Percentiles rank a stretch among this genome's conserved stretches.
Evolutionary conservation across 306 rosid species (phyloP).

Genomic region (Prunus kanzakura): DNA sequence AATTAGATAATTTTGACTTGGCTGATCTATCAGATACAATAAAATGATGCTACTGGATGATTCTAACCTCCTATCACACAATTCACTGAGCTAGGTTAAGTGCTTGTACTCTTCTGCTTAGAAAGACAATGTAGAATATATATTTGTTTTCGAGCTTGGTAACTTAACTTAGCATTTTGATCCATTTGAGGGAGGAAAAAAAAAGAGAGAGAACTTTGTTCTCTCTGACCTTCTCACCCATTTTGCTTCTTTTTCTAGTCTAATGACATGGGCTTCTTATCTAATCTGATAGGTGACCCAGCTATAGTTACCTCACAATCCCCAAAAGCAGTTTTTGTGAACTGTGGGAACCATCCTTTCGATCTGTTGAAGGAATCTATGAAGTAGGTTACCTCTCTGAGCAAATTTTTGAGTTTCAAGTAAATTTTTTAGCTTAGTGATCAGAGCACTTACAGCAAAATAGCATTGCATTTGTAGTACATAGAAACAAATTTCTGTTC

Average conservation of each 20-base stretch:
- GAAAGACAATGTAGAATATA: neutral
- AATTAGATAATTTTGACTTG: neutral
- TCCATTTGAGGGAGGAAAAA: neutral
- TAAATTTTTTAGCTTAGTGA: neutral
- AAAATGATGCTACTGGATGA: neutral
- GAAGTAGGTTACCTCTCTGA: conserved; percentile 27
- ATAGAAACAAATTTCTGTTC: neutral
- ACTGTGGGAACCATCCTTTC: conserved; percentile 32
- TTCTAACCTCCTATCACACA: neutral
- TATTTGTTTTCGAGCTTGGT: neutral
- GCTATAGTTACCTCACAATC: conserved; percentile 30
- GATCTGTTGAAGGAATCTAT: conserved; percentile 33
- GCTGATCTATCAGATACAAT: neutral
- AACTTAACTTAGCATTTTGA: neutral
- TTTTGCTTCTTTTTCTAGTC: neutral
- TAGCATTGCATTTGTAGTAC: neutral
- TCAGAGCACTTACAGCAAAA: neutral
- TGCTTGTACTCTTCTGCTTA: neutral
- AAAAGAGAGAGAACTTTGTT: neutral
- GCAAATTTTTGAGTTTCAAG: conserved; percentile 9
- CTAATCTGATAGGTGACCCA: conserved; percentile 36
- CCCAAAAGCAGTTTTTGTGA: conserved; percentile 34
- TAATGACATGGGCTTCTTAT: conserved; percentile 16
- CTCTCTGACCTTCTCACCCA: neutral
- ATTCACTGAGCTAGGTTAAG: neutral